Percentiles rank a stretch among this genome's conserved stretches.
These are phyloP conservation scores for Trichaptum fuscoviolaceum DNA, from an alignment of 768 basidiomycete species.

Conservation along the genomic window DNA sequence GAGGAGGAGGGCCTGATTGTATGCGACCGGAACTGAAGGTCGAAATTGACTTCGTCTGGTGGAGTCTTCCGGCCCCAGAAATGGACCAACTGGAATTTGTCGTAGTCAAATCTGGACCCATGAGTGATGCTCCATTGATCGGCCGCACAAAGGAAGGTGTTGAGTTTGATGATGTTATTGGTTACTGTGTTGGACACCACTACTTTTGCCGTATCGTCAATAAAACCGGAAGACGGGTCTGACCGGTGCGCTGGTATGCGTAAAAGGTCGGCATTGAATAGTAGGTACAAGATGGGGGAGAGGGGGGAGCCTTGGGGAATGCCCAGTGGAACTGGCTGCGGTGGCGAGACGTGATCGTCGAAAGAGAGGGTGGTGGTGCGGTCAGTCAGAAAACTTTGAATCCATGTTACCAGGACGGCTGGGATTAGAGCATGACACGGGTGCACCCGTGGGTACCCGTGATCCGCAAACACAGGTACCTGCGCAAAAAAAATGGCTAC, in stretches of 20 bases:
- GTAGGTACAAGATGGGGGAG: slow-evolving; percentile 17
- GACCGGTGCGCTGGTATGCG: slow-evolving; percentile 11
- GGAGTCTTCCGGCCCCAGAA: slow-evolving; percentile 1
- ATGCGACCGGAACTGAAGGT: slow-evolving; percentile 3
- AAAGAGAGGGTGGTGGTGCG: slow-evolving; percentile 17
- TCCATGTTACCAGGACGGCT: slow-evolving; percentile 24
- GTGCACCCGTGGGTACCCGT: too few species aligned
- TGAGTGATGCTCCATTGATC: neutral
- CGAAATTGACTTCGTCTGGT: neutral
- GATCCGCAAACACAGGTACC: too few species aligned
- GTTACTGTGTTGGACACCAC: slow-evolving; percentile 21
- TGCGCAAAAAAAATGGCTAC: too few species aligned
- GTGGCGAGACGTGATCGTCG: slow-evolving; percentile 17
- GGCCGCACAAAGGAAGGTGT: slow-evolving; percentile 15
- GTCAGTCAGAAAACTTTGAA: slow-evolving; percentile 13
- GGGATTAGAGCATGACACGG: slow-evolving; percentile 28
- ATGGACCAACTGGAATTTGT: slow-evolving; percentile 7
- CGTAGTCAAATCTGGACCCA: neutral
- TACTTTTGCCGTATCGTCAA: slow-evolving; percentile 25
- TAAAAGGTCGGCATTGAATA: slow-evolving; percentile 20
- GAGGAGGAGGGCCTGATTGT: slow-evolving; percentile 5
- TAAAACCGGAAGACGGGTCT: slow-evolving; percentile 23
- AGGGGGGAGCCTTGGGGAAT: slow-evolving; percentile 21
- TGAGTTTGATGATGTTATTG: slow-evolving; percentile 16
- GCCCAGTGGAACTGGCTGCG: slow-evolving; percentile 12